Base-by-base conservation (phyloP, 495 filamentous ascomycete genomes). In the Penicillium fimorum region DNA sequence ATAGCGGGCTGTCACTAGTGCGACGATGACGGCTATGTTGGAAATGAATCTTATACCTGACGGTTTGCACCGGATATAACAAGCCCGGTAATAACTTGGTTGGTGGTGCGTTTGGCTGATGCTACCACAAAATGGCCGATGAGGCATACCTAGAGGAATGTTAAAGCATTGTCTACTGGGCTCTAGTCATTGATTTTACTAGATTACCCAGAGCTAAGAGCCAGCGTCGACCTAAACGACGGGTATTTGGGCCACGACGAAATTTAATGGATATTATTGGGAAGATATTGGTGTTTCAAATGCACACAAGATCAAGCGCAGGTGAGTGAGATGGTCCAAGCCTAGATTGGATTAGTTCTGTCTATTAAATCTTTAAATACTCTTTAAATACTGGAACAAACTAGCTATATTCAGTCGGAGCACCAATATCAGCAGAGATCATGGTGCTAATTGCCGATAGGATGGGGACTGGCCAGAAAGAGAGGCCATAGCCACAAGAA, bases 401-500 rank as follows among this genome's bases (percentile, higher is more conserved):
- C 65, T 62, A 67, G 15, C 62, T 58, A 27, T 67, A 65, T 3
- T 54, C 62, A 27, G 33, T 50, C 2, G 62, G 41, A n/a, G 65
- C 56, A 11, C 62, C 65, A 56, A 67, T 54, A 25, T 65, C 65
- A 8, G 61, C 52, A 3, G 65, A 64, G 44, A 67, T 25, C 27
- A 47, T 18, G 12, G 42, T 56, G 7, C 61, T 59, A 50, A 65
- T 67, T 4, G 65, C 58, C 20, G 62, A 41, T 24, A 62, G 44
- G 9, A 60, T 55, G 7, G 65, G 65, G 2, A 67, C 38, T 13
- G 62, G 61, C 56, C 56, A 67, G 53, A 67, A 67, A 5, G 65
- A 67, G 0, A 67, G 59, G 43, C 65, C 65, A 59, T 67, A 67
- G 12, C 59, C 62, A n/a, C 65, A 67, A 13, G 65, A 65, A 2